Base-by-base conservation (phyloP, 768 basidiomycete genomes). In the Mycena chlorophos region DNA sequence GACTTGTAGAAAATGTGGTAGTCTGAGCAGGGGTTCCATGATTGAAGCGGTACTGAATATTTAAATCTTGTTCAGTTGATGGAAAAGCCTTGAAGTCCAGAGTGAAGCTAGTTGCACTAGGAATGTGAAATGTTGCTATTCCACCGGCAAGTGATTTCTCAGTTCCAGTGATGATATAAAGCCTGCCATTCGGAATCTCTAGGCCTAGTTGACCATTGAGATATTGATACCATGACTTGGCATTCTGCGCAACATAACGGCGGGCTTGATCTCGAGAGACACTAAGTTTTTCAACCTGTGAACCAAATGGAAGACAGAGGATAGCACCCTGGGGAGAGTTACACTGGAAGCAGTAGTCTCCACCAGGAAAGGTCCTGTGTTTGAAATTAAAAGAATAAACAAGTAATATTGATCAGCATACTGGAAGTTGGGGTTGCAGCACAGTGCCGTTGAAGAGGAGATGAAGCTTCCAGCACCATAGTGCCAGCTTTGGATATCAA, bases 161-260 rank as follows among this genome's bases (percentile, higher is more conserved):
- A 38, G 52, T 61, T 4, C 65, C 65, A 19, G 65, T 66, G 49
- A 66, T 55, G 40, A 66, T 46, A 53, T 64, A 66, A 3, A 66
- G 45, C 4, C 58, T 34, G 10, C 61, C 57, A 25, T 63, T 64
- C 16, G 52, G 23, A 5, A 53, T 39, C 23, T 53, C 48, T 10
- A 58, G 30, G 0, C 55, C 61, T 28, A 53, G 28, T 3, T 34
- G 6, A 3, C 27, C 51, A 20, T 55, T 63, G 37, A 61, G 49
- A 34, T 63, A 66, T 28, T 57, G 29, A 37, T 64, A 64, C 61
- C 61, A 63, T 27, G 23, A 49, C 22, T 58, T 38, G 5, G 65
- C 65, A 40, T 66, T 47, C 17, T 54, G 28, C 4, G 50, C 27
- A 13, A 61, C 61, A 51, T 63, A 57, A 22, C 55, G 20, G 16